Conservation (phyloP, 1,139 yeast species). For the Blastobotrys apis region DNA sequence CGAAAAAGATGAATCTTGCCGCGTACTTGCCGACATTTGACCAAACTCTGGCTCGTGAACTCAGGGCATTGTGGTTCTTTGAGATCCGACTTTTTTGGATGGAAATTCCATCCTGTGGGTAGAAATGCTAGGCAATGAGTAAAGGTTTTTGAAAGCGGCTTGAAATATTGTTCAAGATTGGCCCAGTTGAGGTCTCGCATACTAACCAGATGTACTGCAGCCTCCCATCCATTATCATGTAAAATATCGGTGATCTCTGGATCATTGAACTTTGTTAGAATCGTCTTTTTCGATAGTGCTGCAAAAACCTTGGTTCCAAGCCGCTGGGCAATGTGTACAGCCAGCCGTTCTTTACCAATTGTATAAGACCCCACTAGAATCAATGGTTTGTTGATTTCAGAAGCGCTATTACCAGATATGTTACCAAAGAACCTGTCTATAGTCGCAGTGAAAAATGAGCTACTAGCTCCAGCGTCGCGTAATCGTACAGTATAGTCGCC, state of each 20-base stretch:
- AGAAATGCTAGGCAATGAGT: constrained; percentile 34
- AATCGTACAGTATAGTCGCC: constrained; percentile 50
- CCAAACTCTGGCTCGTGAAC: constrained; percentile 27
- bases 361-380: constrained; percentile 85
- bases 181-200: constrained; percentile 47
- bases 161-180: constrained; percentile 28
- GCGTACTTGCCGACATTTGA: constrained; percentile 30
- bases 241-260: constrained; percentile 39
- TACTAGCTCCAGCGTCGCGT: constrained; percentile 28
- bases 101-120: constrained; percentile 88
- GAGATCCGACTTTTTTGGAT: constrained; percentile 25
- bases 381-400: constrained; percentile 34
- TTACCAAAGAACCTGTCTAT: constrained; percentile 21
- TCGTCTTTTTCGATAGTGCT: constrained; percentile 46
- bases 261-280: constrained; percentile 41
- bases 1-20: constrained; percentile 46
- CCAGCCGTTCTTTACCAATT: constrained; percentile 86
- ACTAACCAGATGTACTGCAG: constrained; percentile 69
- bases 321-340: constrained; percentile 59
- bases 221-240: constrained; percentile 43
- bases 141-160: constrained; percentile 23
- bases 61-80: constrained; percentile 19
- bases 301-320: constrained; percentile 53
- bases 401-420: constrained; percentile 6
- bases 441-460: constrained; percentile 15